Base-by-base conservation (phyloP, 169 alveolate genomes). In the Plasmodium vivax region DNA sequence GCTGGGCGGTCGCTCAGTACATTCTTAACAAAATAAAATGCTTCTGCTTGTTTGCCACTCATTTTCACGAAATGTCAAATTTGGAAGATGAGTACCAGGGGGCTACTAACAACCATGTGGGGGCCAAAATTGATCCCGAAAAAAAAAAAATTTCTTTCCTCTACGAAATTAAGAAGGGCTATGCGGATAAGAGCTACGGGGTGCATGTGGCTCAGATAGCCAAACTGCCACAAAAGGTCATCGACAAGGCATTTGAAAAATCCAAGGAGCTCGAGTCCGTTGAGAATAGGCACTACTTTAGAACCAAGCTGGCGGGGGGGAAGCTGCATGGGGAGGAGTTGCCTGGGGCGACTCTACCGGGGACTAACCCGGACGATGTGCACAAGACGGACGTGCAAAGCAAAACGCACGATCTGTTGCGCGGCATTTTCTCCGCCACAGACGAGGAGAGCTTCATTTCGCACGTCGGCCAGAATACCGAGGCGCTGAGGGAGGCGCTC, bases 41-140 rank as follows among this genome's bases (percentile, higher is more conserved):
- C 84, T 98, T 97, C 96, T 98, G 99, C 54, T 96, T 99, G 32
- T 99, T 99, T 95, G 99, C 99, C 5, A 99, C 99, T 14, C 99
- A 99, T 93, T 99, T 99, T 95, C 99, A 98, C 93, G 99, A 99
- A 94, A 96, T 99, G 98, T 98, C 99, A 2, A 95, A 96, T n/a
- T 94, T 98, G 58, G 92, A 92, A 54, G 85, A 81, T 3, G 98
- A 98, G 92, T 97, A 98, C 43, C 92, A 96, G 84, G 97, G 99
- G 92, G 95, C 96, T 19, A 97, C 97, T n/a, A 95, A 96, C 93
- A 97, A 98, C 77, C 98, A 98, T 82, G 96, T 97, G 75, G 98
- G 85, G 27, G 95, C 95, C 23, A 94, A 95, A 82, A 93, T 96
- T 45, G 95, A 95, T 56, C 71, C 91, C 23, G 95, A 92, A 27